Evolutionary conservation across 2,329 filamentous ascomycete species (phyloP), one percentile per base, ranked within the genome.

Genomic region (Epicoccum nigrum): DNA sequence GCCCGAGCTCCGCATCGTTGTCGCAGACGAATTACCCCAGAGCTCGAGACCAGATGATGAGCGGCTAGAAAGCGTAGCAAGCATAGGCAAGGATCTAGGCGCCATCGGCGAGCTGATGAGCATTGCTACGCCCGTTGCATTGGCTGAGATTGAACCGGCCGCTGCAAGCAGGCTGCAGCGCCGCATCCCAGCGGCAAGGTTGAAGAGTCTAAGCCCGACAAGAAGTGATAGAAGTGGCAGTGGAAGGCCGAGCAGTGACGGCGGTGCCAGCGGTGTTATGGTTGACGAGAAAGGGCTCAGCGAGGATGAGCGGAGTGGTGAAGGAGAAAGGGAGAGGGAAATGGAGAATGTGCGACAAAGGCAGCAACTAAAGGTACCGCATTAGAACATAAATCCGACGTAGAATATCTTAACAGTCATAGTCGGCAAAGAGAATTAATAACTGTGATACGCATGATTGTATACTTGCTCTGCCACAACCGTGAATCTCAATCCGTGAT

Each of bases 221-320:
- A 57, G 67, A 46, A 67, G 68, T 30, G 66, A 65, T 4, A 55
- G 27, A 15, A 58, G 54, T 32, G 58, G 51, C 7, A 55, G 52
- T 33, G 56, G 56, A 13, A 59, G 61, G 21, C 16, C 46, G 41
- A 58, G 55, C 42, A 63, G 62, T 38, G 59, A 59, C n/a, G 67
- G 63, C 2, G 57, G 45, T 8, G 50, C 53, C 41, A 56, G 46
- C 9, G 74, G 68, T 4, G 58, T 76, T n/a, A 76, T 76, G 71
- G 65, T 76, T 2, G 74, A 76, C 53, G 73, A 76, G 56, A 66
- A 70, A 45, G 68, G 68, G 17, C 48, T 60, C 12, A 70, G 67
- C 51, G 71, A 74, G 53, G 69, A 71, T 51, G 71, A 73, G 51
- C 61, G 60, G 54, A 71, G 68, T 58, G 69, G 63, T 31, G 58